Conservation (phyloP, 441 rosid genomes). For the Euphorbia celastroides region DNA sequence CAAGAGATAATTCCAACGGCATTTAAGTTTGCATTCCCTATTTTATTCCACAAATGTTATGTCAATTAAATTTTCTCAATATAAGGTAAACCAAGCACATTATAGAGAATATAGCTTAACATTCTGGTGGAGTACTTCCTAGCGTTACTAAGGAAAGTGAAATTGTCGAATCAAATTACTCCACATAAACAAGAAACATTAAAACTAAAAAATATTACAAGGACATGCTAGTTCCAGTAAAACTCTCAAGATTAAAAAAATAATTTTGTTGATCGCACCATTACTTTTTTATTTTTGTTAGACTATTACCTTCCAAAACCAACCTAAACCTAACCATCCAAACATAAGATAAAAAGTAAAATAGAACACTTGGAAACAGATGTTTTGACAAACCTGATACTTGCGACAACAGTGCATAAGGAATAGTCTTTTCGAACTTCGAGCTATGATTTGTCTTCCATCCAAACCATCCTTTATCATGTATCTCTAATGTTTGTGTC, state of each 20-base stretch:
- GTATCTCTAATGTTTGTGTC: slow-evolving; percentile 85
- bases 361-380: neutral
- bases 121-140: neutral
- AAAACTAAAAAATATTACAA: neutral
- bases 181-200: neutral
- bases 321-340: neutral
- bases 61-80: neutral
- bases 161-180: neutral
- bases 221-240: no score
- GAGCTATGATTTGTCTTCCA: slow-evolving; percentile 78
- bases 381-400: slow-evolving; percentile 60
- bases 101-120: neutral
- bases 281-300: neutral
- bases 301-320: neutral
- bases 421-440: slow-evolving; percentile 85
- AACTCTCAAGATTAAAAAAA: neutral
- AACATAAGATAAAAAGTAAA: neutral
- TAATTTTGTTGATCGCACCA: neutral
- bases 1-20: neutral
- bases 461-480: slow-evolving; percentile 59
- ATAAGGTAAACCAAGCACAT: neutral
- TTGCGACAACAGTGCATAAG: slow-evolving; percentile 78
- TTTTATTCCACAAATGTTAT: neutral
- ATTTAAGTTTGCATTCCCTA: neutral
- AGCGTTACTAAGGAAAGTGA: neutral